A percentile compares a stretch with the other conserved stretches of the same genome.
Evolutionary conservation across 352 stramenopile genomes (phyloP).

Genomic region (Phytopythium ostracodes): DNA sequence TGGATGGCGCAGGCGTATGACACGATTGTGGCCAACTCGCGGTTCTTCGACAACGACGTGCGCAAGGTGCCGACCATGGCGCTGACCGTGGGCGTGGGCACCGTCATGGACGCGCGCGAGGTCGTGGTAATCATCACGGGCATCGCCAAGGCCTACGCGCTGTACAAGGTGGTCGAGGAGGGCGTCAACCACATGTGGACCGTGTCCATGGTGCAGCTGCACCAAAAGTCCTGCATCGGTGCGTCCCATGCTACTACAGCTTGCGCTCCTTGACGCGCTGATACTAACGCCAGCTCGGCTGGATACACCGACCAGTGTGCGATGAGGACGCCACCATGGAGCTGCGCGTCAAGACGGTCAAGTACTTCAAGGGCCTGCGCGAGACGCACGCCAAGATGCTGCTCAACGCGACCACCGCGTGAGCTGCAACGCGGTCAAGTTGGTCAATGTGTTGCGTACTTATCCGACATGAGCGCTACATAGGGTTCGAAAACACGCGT

Average conservation of each 20-base stretch:
- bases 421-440: background rate
- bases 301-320: slow-evolving; percentile 47
- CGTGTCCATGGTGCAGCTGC: slow-evolving; percentile 82
- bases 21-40: slow-evolving; percentile 86
- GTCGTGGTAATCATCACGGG: slow-evolving; percentile 89
- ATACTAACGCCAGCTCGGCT: background rate
- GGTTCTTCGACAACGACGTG: slow-evolving; percentile 84
- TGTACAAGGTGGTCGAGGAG: slow-evolving; percentile 89
- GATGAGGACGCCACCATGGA: slow-evolving; percentile 88
- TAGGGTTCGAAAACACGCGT: too few species aligned
- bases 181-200: slow-evolving; percentile 92
- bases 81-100: slow-evolving; percentile 86
- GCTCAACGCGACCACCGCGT: slow-evolving; percentile 1
- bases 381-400: slow-evolving; percentile 48
- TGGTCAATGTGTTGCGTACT: too few species aligned
- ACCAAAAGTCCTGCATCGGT: slow-evolving; percentile 80
- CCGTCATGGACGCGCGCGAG: slow-evolving; percentile 84
- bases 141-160: slow-evolving; percentile 78
- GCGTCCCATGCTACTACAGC: background rate
- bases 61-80: slow-evolving; percentile 86
- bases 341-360: slow-evolving; percentile 88
- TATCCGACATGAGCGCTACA: too few species aligned
- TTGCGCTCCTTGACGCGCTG: too few species aligned
- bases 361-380: slow-evolving; percentile 87
- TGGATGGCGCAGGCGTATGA: slow-evolving; percentile 62